Evolutionary conservation across 306 rosid genomes (phyloP), one percentile per base, ranked within the genome.

Genomic region (Quercus berberidifolia): DNA sequence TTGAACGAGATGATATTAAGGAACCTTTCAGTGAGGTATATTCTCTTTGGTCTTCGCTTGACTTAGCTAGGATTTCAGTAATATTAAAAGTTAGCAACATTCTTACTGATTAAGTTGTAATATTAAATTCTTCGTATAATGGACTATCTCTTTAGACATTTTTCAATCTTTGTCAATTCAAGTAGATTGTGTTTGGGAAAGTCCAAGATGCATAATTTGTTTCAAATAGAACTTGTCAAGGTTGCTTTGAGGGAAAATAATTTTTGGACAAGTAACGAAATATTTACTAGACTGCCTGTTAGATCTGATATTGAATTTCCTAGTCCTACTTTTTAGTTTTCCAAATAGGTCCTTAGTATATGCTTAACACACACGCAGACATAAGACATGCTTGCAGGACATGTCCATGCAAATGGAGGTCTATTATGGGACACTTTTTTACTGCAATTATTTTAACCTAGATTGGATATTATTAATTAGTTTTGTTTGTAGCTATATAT

Each of bases 11-110:
- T 43, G 94, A 95, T 87, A 82, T 95, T 76, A 88, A 69, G 85
- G 99, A 95, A 82, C 99, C 99, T 80, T 95, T 95, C 87, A 93
- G 93, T 23, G 99, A 95, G 99, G 99, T 95, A 86, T 75, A 23
- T 10, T 58, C 31, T 77, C 70, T 71, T 76, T 63, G 4, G 21
- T 49, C 28, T 55, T 38, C 52, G 0, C 19, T 46, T 19, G 38
- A 46, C 65, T 56, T 55, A 33, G 60, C 28, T 33, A 19, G n/a
- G 51, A 6, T 76, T 43, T 28, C 4, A 55, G 75, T 25, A 73
- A 60, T 28, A 59, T 62, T 43, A 62, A 8, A 72, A 71, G 56
- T 49, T 73, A 3, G 63, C 63, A 62, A 55, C 20, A 67, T 21
- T 65, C 43, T 25, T 28, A 33, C 25, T 65, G 31, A 33, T 80